Conservation (phyloP, 2,329 filamentous ascomycete species). For the Pyrenophora seminiperda region DNA sequence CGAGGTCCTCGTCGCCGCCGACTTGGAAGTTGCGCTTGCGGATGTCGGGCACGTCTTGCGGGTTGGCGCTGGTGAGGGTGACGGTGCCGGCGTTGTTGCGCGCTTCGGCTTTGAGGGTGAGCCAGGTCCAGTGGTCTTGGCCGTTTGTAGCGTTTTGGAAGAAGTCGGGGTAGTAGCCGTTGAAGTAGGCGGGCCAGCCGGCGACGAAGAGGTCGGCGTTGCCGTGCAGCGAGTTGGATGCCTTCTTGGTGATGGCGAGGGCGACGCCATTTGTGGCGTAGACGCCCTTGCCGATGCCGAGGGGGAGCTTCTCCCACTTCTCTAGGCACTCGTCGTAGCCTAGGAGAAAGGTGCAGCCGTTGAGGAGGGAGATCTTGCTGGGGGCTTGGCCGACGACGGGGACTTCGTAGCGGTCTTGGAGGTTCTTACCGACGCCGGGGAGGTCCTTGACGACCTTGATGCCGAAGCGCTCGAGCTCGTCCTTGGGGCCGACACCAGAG, state of each 20-base stretch:
- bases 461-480: conserved; percentile 58
- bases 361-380: conserved; percentile 41
- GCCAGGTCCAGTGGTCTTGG: conserved; percentile 55
- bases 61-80: conserved; percentile 63
- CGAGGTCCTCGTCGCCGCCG: conserved; percentile 50
- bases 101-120: conserved; percentile 64
- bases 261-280: conserved; percentile 61
- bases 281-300: conserved; percentile 45
- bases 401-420: conserved; percentile 64
- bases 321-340: conserved; percentile 53
- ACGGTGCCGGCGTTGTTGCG: conserved; percentile 67
- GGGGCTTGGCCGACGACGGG: conserved; percentile 52
- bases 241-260: conserved; percentile 52
- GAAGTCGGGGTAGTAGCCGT: conserved; percentile 61
- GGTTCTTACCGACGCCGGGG: conserved; percentile 67
- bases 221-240: conserved; percentile 46
- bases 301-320: conserved; percentile 49
- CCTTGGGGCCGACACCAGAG: conserved; percentile 64
- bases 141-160: conserved; percentile 52
- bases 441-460: conserved; percentile 62
- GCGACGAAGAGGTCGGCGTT: conserved; percentile 60
- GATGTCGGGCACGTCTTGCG: conserved; percentile 66
- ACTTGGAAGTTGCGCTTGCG: conserved; percentile 25
- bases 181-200: conserved; percentile 60
- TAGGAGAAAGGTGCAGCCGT: conserved; percentile 49